phyloP scores from a whole-genome alignment of 257 asterid species.

The Forsythia suspensa region DNA sequence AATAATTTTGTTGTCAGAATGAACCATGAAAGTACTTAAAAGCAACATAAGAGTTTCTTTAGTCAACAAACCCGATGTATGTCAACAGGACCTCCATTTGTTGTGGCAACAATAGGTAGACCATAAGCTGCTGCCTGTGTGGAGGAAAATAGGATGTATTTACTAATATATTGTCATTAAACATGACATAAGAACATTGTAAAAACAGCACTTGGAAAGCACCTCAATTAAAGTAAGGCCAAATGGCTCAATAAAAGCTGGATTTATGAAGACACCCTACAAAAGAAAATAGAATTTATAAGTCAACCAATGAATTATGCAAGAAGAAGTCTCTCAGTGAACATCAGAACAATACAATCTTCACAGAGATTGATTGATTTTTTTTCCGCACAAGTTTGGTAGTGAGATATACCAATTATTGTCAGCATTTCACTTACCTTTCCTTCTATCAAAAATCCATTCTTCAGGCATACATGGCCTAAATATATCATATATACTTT shows the following conservation, averaged over 20 bases:
- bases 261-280: slow-evolving; percentile 88
- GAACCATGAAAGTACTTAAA: slow-evolving; percentile 3
- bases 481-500: background rate
- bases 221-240: slow-evolving; percentile 90
- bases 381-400: background rate
- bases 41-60: background rate
- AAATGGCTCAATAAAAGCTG: slow-evolving; percentile 84
- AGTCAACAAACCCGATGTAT: slow-evolving; percentile 62
- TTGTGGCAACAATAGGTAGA: slow-evolving; percentile 80
- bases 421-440: too few relatives aligned
- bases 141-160: slow-evolving; percentile 7
- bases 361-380: background rate
- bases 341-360: background rate
- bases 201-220: slow-evolving; percentile 13
- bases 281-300: slow-evolving; percentile 11
- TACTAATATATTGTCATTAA: background rate
- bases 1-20: slow-evolving; percentile 24
- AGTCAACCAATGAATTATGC: background rate
- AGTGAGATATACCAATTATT: too few relatives aligned
- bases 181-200: background rate
- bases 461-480: background rate
- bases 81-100: slow-evolving; percentile 88
- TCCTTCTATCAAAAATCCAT: background rate
- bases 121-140: slow-evolving; percentile 86
- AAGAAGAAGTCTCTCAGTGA: background rate